Percentiles rank a stretch among this genome's conserved stretches.
These are phyloP conservation scores for Aurifilum marmelostoma DNA, from an alignment of 2,329 filamentous ascomycete genomes.

Conservation along the genomic window DNA sequence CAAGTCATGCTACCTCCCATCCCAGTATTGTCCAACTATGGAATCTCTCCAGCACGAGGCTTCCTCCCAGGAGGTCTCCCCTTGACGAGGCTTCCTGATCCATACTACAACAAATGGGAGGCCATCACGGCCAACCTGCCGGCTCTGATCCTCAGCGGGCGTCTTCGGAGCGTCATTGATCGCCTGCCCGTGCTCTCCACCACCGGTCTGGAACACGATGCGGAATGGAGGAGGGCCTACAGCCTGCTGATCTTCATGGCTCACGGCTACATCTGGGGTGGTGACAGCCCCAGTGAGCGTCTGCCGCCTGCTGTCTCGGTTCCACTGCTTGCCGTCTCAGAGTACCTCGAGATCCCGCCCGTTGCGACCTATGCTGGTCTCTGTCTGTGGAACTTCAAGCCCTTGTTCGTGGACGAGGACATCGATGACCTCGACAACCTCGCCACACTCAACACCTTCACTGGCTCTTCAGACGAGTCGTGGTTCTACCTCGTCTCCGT, in stretches of 20 bases:
- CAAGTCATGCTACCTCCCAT: constrained; percentile 61
- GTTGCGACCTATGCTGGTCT: constrained; percentile 93
- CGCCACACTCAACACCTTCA: constrained; percentile 86
- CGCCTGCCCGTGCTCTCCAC: constrained; percentile 83
- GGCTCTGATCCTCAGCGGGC: constrained; percentile 80
- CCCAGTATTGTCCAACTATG: constrained; percentile 74
- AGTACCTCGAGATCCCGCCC: constrained; percentile 80
- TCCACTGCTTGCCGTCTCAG: constrained; percentile 77
- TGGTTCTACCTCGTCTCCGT: constrained; percentile 98
- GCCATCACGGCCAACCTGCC: constrained; percentile 83
- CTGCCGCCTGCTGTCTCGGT: constrained; percentile 82
- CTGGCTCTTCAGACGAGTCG: constrained; percentile 91
- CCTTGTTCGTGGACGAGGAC: constrained; percentile 80
- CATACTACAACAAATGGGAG: constrained; percentile 97
- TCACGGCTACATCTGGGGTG: constrained; percentile 96
- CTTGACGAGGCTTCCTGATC: constrained; percentile 77
- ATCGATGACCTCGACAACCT: constrained; percentile 87
- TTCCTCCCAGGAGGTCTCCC: constrained; percentile 86
- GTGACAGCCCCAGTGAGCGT: constrained; percentile 76
- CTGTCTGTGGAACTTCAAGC: constrained; percentile 96
- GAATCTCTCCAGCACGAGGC: constrained; percentile 76
- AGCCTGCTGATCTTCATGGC: constrained; percentile 87
- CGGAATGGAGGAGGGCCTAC: constrained; percentile 94
- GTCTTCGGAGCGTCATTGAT: constrained; percentile 79
- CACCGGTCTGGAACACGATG: constrained; percentile 75